phyloP scores from a whole-genome alignment of 768 basidiomycete species.

The Psilocybe cubensis region DNA sequence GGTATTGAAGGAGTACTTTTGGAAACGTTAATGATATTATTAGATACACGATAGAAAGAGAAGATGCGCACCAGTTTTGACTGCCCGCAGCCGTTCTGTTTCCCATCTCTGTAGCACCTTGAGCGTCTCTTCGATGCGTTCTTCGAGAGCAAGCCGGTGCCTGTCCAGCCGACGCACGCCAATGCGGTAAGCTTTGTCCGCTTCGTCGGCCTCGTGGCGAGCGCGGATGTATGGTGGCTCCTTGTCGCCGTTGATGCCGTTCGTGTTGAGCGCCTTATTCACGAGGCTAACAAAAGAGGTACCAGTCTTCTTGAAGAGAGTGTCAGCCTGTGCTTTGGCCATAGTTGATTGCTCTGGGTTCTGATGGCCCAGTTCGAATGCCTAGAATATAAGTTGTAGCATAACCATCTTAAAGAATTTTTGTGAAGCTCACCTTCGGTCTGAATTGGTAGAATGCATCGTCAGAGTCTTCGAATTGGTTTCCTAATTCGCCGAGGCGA shows the following conservation, averaged over 20 bases:
- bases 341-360: constrained; percentile 23
- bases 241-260: constrained; percentile 44
- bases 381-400: constrained; percentile 35
- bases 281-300: constrained; percentile 68
- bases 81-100: constrained; percentile 75
- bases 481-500: constrained; percentile 82
- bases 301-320: constrained; percentile 68
- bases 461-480: constrained; percentile 75
- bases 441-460: constrained; percentile 88
- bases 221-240: constrained; percentile 75
- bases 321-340: constrained; percentile 43
- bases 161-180: constrained; percentile 84
- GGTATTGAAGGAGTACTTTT: constrained; percentile 83
- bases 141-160: constrained; percentile 85
- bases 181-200: constrained; percentile 79
- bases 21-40: not conserved
- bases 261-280: constrained; percentile 66
- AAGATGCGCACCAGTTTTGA: constrained; percentile 70
- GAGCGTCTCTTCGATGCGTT: constrained; percentile 81
- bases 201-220: constrained; percentile 78
- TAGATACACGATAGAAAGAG: not conserved
- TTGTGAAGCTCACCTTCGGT: constrained; percentile 56
- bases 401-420: not conserved
- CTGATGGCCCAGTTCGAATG: constrained; percentile 57
- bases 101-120: constrained; percentile 87